Evolutionary conservation across 768 basidiomycete species (phyloP).

Genomic region (Rubroboletus pulcherrimus): DNA sequence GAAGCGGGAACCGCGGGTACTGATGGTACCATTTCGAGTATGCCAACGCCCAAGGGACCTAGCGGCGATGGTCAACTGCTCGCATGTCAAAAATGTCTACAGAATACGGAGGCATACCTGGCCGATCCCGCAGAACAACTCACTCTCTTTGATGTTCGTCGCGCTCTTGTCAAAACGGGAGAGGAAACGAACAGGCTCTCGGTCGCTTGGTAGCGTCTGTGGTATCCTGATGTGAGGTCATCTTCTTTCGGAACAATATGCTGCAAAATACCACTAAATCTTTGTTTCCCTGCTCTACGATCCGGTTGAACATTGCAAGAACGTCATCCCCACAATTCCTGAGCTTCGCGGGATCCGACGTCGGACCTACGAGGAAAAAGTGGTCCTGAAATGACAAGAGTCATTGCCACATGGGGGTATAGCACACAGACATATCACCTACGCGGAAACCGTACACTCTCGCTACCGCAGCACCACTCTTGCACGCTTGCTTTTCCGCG

Average conservation of each 20-base stretch:
- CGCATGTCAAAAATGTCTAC: not conserved
- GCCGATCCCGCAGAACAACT: constrained; percentile 46
- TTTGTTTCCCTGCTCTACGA: constrained; percentile 42
- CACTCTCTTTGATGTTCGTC: constrained; percentile 55
- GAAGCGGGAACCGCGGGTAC: constrained; percentile 49
- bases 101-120: constrained; percentile 32
- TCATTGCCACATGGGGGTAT: not conserved
- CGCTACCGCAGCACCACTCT: constrained; percentile 30
- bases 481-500: constrained; percentile 40
- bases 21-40: constrained; percentile 60
- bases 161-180: constrained; percentile 58
- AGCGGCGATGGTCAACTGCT: not conserved
- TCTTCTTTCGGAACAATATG: not conserved
- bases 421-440: constrained; percentile 9
- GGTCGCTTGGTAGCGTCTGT: constrained; percentile 29
- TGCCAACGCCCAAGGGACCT: constrained; percentile 53
- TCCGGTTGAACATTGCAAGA: constrained; percentile 44
- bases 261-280: constrained; percentile 35
- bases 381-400: constrained; percentile 38
- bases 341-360: constrained; percentile 43
- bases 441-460: constrained; percentile 46
- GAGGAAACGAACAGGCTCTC: constrained; percentile 44
- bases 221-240: not conserved
- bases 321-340: constrained; percentile 29
- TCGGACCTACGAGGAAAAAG: constrained; percentile 48